phyloP scores from a whole-genome alignment of 345 rosid genomes.

The Populus simonii region DNA sequence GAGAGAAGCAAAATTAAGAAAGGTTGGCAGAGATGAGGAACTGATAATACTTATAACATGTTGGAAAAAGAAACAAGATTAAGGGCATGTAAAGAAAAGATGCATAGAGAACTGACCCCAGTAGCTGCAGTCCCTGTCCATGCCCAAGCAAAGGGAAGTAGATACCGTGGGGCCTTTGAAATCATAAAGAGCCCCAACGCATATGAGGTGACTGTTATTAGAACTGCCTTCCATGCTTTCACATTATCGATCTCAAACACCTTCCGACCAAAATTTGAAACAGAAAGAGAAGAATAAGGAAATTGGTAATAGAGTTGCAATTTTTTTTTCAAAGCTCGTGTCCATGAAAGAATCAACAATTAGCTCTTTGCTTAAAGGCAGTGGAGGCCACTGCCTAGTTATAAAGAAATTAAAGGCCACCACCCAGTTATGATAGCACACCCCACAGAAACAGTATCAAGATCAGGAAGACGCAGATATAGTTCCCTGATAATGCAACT shows the following conservation, averaged over 20 bases:
- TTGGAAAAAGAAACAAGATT: neutral
- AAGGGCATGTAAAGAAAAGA: neutral
- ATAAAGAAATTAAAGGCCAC: neutral
- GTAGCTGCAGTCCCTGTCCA: constrained; percentile 96
- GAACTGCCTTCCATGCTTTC: constrained; percentile 86
- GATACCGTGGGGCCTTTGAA: constrained; percentile 85
- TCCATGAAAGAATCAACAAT: neutral
- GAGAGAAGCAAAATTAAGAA: constrained; percentile 15
- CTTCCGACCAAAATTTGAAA: constrained; percentile 32
- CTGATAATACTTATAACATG: neutral
- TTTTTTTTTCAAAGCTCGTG: neutral
- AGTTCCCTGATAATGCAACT: neutral
- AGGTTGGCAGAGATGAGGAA: constrained; percentile 15
- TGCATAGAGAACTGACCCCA: constrained; percentile 50
- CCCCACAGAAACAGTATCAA: neutral
- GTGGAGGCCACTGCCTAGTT: neutral
- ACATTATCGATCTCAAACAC: constrained; percentile 80
- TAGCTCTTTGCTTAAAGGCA: neutral
- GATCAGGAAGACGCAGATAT: neutral
- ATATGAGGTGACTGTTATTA: constrained; percentile 75
- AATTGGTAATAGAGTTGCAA: neutral
- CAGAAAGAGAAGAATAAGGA: neutral
- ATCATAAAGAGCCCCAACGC: constrained; percentile 78
- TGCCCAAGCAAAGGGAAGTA: constrained; percentile 95
- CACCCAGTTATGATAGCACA: neutral